Evolutionary conservation across 768 basidiomycete species (phyloP).

Genomic region (Tubosaeta sp.): DNA sequence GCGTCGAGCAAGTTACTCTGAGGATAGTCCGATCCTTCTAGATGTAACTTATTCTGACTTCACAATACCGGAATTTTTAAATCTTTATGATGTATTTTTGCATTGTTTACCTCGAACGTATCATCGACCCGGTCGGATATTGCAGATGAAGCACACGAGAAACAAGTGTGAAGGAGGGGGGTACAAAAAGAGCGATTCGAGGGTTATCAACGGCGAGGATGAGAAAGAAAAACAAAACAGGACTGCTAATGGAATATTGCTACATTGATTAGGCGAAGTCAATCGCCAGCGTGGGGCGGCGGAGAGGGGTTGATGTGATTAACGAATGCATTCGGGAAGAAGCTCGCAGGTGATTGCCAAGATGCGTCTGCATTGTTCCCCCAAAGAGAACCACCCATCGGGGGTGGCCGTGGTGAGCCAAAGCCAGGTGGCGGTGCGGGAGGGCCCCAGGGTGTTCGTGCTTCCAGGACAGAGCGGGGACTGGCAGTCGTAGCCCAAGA

Average conservation of each 20-base stretch:
- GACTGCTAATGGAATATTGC: conserved; percentile 13
- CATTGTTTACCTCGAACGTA: conserved; percentile 25
- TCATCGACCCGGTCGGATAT: conserved; percentile 12
- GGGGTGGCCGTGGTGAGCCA: conserved; percentile 31
- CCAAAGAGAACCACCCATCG: conserved; percentile 39
- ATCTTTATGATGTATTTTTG: conserved; percentile 38
- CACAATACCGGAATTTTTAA: conserved; percentile 18
- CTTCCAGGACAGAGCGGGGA: conserved; percentile 40
- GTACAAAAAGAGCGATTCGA: conserved; percentile 10
- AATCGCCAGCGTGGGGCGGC: conserved; percentile 36
- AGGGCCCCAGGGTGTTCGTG: conserved; percentile 45
- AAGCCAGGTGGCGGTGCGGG: conserved; percentile 34
- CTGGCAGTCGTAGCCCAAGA: conserved; percentile 46
- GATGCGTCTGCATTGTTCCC: conserved; percentile 38
- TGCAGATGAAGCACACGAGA: conserved; percentile 27
- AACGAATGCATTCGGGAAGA: conserved; percentile 46
- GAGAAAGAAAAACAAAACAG: neutral
- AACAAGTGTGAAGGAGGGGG: neutral
- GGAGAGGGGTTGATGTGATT: conserved; percentile 48
- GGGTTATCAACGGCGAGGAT: neutral
- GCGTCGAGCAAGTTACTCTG: conserved; percentile 86
- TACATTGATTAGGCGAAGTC: conserved; percentile 25
- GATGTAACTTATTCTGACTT: neutral
- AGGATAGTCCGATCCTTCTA: conserved; percentile 17
- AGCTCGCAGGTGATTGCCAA: conserved; percentile 48